Base-by-base conservation (phyloP, 2,329 filamentous ascomycete genomes). In the Mycogone perniciosa region DNA sequence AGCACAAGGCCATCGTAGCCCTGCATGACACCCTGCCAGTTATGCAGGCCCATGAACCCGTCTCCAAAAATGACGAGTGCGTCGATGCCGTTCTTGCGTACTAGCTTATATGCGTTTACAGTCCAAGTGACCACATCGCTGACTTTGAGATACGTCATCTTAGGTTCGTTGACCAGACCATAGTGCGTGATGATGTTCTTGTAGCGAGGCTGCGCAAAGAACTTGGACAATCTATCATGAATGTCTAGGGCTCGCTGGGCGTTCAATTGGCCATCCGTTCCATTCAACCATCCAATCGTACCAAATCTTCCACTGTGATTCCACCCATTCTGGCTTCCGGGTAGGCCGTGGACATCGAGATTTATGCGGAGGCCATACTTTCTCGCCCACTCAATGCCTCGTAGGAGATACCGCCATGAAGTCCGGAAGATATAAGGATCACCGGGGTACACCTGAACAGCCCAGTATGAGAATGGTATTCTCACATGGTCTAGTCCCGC, bases 401-500 rank as follows among this genome's bases (percentile, higher is more conserved):
- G 85, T 7, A 99, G 79, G 2, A 99, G 82, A 63, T 99, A 99
- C 9, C 93, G 81, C 92, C 92, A 99, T 2, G 88, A 86, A 0
- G 89, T 88, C 39, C 90, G 84, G 53, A 87, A 81, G 1, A 99
- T 77, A 63, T 96, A 99, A 2, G 91, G 89, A 62, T 99, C 93
- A 40, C 77, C 83, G 30, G 88, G 84, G 67, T 95, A 96, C 0
- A 84, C 86, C 52, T 84, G 81, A 2, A 97, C 84, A 0, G 91
- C 89, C 93, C 93, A 99, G 74, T 99, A 99, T 7, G 86, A 89
- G 66, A 86, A 97, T 0, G 88, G 90, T 48, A 99, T 96, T 49
- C 93, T 86, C n/a, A 99, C 88, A 65, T 99, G 93, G 64, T 99
- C 93, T 42, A 99, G 81, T 0, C 93, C 93, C 1, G 93, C 93